Percentiles rank a stretch among this genome's conserved stretches.
These are phyloP conservation scores for Sugiyamaella xylanicola DNA, from an alignment of 1,139 yeast genomes.

Conservation along the genomic window DNA sequence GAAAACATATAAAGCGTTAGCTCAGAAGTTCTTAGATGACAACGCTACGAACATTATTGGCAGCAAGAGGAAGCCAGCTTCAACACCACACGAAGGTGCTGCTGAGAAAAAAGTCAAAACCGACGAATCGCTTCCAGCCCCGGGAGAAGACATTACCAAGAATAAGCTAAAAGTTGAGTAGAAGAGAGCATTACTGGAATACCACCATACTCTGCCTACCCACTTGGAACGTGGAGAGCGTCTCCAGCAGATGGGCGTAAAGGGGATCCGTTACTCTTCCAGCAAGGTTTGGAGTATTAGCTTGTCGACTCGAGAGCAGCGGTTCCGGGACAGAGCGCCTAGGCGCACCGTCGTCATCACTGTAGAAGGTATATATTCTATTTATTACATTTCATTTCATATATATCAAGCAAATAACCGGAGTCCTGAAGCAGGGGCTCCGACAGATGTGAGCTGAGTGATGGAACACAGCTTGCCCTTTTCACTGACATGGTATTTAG, in stretches of 20 bases:
- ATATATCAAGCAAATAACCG: slow-evolving; percentile 41
- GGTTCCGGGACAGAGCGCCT: too few relatives aligned
- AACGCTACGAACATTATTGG: background rate
- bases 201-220: too few relatives aligned
- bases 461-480: slow-evolving; percentile 79
- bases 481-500: slow-evolving; percentile 74
- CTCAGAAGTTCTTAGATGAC: background rate
- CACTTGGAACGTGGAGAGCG: too few relatives aligned
- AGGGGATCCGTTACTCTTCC: too few relatives aligned
- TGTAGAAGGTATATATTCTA: background rate
- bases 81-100: background rate
- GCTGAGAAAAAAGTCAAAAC: background rate
- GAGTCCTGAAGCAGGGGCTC: slow-evolving; percentile 95
- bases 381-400: background rate
- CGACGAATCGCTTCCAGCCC: background rate
- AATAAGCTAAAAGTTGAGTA: too few relatives aligned
- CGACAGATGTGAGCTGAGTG: slow-evolving; percentile 76
- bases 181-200: too few relatives aligned
- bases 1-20: slow-evolving; percentile 1
- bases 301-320: too few relatives aligned
- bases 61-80: background rate
- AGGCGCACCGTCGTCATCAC: too few relatives aligned
- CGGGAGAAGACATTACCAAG: too few relatives aligned
- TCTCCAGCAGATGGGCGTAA: too few relatives aligned
- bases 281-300: too few relatives aligned